Percentiles rank a stretch among this genome's conserved stretches.
Evolutionary conservation across 139 green algal genomes (phyloP).

Genomic region (Ettlia oleoabundans): DNA sequence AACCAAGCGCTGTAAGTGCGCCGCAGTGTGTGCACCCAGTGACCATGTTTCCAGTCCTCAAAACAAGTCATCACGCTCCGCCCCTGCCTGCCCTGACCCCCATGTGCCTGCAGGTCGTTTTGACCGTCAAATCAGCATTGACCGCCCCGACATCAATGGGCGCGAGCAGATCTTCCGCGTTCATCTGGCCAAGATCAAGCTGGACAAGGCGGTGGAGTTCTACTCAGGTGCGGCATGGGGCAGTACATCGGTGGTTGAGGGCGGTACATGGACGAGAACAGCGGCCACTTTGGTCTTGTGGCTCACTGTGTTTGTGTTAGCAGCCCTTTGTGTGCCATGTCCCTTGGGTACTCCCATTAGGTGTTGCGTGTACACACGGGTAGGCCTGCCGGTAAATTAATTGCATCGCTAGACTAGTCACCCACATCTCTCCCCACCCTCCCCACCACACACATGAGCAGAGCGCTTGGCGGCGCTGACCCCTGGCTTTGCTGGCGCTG

Average conservation of each 20-base stretch:
- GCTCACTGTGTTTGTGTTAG: no score
- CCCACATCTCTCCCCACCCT: not conserved
- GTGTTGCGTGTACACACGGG: no score
- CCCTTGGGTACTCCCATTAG: no score
- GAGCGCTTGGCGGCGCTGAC: slow-evolving; percentile 96
- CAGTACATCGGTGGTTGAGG: slow-evolving; percentile 12
- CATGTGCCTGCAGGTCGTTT: slow-evolving; percentile 67
- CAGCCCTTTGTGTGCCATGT: no score
- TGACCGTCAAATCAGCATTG: slow-evolving; percentile 97
- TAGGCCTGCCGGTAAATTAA: no score
- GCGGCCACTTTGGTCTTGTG: no score
- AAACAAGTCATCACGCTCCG: not conserved
- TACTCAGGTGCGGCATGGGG: slow-evolving; percentile 56
- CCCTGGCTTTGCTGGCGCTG: slow-evolving; percentile 92
- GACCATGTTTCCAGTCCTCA: not conserved
- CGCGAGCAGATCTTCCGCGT: slow-evolving; percentile 97
- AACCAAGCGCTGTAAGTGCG: no score
- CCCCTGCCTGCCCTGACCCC: not conserved
- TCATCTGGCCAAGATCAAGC: slow-evolving; percentile 87
- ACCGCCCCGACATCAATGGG: slow-evolving; percentile 96
- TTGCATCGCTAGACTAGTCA: no score
- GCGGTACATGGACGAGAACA: not conserved
- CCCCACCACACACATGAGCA: not conserved
- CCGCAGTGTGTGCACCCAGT: no score
- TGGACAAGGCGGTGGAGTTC: slow-evolving; percentile 79